phyloP scores from a whole-genome alignment of 139 green algal species.

The Edaphochlamys debaryana region DNA sequence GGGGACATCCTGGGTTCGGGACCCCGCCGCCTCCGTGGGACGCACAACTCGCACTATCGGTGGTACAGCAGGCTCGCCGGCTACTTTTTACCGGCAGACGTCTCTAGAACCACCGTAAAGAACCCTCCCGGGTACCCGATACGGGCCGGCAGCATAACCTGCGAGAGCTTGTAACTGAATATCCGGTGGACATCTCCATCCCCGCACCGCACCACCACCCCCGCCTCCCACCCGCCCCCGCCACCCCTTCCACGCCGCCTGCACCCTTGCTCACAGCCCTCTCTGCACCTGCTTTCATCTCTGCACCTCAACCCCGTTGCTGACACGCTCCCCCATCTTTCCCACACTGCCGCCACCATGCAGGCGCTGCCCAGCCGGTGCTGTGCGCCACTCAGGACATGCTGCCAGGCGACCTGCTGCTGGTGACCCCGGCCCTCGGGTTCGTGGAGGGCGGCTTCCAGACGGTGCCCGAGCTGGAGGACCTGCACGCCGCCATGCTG shows the following conservation, averaged over 20 bases:
- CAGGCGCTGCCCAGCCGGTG: neutral
- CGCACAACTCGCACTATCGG: neutral
- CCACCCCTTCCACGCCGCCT: too few species aligned
- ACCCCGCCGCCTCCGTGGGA: too few species aligned
- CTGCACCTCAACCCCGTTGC: too few species aligned
- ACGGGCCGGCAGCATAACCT: slow-evolving; percentile 14
- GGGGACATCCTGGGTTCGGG: too few species aligned
- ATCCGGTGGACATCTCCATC: neutral
- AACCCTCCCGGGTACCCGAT: slow-evolving; percentile 17
- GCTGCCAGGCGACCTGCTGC: slow-evolving; percentile 32
- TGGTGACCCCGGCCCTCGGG: slow-evolving; percentile 31
- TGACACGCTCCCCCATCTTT: neutral
- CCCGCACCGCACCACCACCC: too few species aligned
- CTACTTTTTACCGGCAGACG: neutral
- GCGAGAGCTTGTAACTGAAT: slow-evolving; percentile 3
- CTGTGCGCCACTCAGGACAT: neutral
- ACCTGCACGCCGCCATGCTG: slow-evolving; percentile 45
- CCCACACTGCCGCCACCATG: too few species aligned
- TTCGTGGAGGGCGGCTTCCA: slow-evolving; percentile 46
- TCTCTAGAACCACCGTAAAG: slow-evolving; percentile 33
- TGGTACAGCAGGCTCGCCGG: slow-evolving; percentile 37
- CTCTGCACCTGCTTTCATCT: too few species aligned
- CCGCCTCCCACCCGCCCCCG: too few species aligned
- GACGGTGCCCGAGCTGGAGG: slow-evolving; percentile 41
- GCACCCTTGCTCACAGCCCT: too few species aligned